Evolutionary conservation across 2,329 filamentous ascomycete species (phyloP), one percentile per base, ranked within the genome.

Genomic region (Botryotinia convoluta): DNA sequence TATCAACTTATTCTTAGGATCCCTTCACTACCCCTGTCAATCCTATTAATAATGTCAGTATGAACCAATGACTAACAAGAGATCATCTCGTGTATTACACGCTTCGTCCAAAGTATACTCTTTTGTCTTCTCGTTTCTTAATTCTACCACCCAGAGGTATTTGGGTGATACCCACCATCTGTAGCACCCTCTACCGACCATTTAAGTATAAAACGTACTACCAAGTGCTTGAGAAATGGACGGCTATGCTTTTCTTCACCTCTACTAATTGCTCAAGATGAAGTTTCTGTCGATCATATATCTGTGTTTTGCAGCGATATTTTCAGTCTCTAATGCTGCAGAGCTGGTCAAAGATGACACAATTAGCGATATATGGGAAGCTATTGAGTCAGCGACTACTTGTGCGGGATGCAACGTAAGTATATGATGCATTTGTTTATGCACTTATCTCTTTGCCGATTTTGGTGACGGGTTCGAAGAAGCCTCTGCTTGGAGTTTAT

Each of bases 391-490:
- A 35, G 71, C 64, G 2, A 54, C 60, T 35, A 64, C 63, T 44
- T 74, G 73, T 48, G 48, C 14, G n/a, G 71, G 42, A 37, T 74
- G 73, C n/a, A 39, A 74, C 26, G 73, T 74, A 54, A 60, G 64
- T 71, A 54, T 18, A n/a, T 26, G 16, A 57, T 32, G 32, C 35
- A 42, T 54, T 29, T 6, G 29, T 3, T 57, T 32, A 29, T 14
- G 8, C 2, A 4, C 22, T 4, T 57, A 29, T 22, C 35, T 68
- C 29, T 54, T 16, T 6, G 26, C 39, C n/a, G 1, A 4, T 68
- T 16, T 39, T 12, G 20, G 39, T 42, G 22, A n/a, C 5, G 18
- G 3, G n/a, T 26, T 4, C 32, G 20, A 26, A 60, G 22, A 18
- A 12, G 14, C 37, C 26, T 60, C n/a, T 64, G 3, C 12, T 54